Conservation (phyloP, 805 yeast genomes). For the Yarrowia sp. region DNA sequence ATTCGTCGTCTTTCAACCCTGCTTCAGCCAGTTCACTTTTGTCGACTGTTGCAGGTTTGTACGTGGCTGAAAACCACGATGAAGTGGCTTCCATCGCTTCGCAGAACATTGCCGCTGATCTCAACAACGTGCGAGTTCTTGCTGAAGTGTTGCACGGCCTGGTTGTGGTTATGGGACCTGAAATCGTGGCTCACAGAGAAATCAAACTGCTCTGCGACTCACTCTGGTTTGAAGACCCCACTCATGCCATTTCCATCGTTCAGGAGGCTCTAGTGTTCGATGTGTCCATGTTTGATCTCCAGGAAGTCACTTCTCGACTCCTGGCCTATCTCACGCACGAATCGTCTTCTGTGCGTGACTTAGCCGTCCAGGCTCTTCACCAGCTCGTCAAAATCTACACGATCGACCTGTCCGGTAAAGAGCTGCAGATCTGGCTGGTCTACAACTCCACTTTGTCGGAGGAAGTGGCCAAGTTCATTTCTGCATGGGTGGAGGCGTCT, state of each 20-base stretch:
- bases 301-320: slow-evolving; percentile 35
- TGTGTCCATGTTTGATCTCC: slow-evolving; percentile 39
- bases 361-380: slow-evolving; percentile 55
- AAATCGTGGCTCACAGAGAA: slow-evolving; percentile 7
- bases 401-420: slow-evolving; percentile 41
- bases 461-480: slow-evolving; percentile 48
- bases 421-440: slow-evolving; percentile 59
- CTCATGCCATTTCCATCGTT: slow-evolving; percentile 16
- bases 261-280: slow-evolving; percentile 53
- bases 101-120: slow-evolving; percentile 22
- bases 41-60: slow-evolving; percentile 42
- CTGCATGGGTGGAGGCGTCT: slow-evolving; percentile 60
- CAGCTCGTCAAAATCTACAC: slow-evolving; percentile 58
- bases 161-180: slow-evolving; percentile 22
- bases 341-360: slow-evolving; percentile 35
- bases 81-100: slow-evolving; percentile 46
- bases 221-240: slow-evolving; percentile 15
- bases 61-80: slow-evolving; percentile 49
- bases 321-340: slow-evolving; percentile 25
- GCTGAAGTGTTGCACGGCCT: slow-evolving; percentile 13
- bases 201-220: slow-evolving; percentile 11
- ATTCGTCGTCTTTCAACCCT: slow-evolving; percentile 52
- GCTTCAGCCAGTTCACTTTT: slow-evolving; percentile 48
- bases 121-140: slow-evolving; percentile 15
- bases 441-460: slow-evolving; percentile 46